Evolutionary conservation across 2,329 filamentous ascomycete genomes (phyloP), one percentile per base, ranked within the genome.

Genomic region (Xylogone sp.): DNA sequence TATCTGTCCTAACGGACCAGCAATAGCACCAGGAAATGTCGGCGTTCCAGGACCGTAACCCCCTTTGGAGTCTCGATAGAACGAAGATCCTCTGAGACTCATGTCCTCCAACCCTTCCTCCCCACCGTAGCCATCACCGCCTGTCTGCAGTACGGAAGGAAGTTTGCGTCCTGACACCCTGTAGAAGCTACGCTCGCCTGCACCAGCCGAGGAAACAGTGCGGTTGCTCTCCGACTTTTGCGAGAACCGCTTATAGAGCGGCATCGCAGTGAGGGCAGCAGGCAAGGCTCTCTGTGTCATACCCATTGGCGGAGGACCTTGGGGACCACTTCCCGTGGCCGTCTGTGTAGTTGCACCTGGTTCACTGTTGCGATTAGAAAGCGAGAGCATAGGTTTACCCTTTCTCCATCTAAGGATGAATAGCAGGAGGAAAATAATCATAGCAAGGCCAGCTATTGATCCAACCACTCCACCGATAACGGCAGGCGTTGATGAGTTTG

Each of bases 111-210:
- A 16, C 5, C 8, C n/a, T 4, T 57, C 68, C 10, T 51, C 73
- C 53, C 81, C 81, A 19, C 75, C 75, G 65, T 82, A 86, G 1
- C 83, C 83, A 62, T 86, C 83, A 5, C 83, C 83, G 13, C 83
- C 83, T 45, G 73, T 74, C 53, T 81, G 74, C 34, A 87, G 68
- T 9, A 86, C 83, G 2, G 84, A 82, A 3, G 81, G 79, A 51
- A 87, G 65, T 61, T 86, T 87, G 60, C 77, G 77, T 54, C 84
- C 84, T 5, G 83, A 84, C 2, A 87, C 78, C 24, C 82, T 79
- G 55, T 84, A 79, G 64, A 87, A 87, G 1, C 82, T 80, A 54
- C 74, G 71, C 61, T 86, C 82, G 22, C 71, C 74, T 21, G 64
- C 67, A 31, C 71, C 70, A 42, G 65, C 64, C 16, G 62, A 61